Evolutionary conservation across 1,139 yeast species (phyloP), one percentile per base, ranked within the genome.

Genomic region (Debaryomyces nepalensis): DNA sequence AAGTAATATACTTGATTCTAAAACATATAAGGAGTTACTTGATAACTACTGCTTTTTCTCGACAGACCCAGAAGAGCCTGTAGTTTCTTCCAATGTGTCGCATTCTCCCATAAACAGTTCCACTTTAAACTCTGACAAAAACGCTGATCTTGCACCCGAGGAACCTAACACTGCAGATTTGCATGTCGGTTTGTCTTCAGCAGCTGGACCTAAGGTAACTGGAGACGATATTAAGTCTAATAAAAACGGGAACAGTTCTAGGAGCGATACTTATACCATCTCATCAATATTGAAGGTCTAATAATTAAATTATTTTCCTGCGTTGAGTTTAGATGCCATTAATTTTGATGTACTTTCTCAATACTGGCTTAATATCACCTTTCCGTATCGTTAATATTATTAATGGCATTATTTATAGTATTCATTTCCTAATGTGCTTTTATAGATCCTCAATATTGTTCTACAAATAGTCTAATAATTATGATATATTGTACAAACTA

Each of bases 11-110:
- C 51, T 82, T 55, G 79, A 82, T 55, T 78, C 89, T 5, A 72
- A 77, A 47, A 72, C 84, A 0, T 87, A 87, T 59, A 81, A 82
- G 56, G 86, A 83, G 49, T 65, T 87, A 33, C 66, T 87, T 48
- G 84, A 85, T 47, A 81, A 81, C 44, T 87, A 84, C 61, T 87
- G 96, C 58, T 87, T 87, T 55, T 85, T 63, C 29, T 43, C 54
- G 0, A 19, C 37, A 16, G n/a, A 15, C n/a, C 37, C 37, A 5
- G 22, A 23, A 3, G 29, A 23, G 11, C 27, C 21, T 22, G 18
- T 21, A 4, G 22, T 22, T 11, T 33, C 36, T 12, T 22, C 36
- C 11, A 27, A 33, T 14, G 11, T 23, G 26, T 10, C 27, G 2
- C 11, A 9, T 4, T 14, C 36, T 22, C 20, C 36, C 8, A 12